phyloP scores from a whole-genome alignment of 768 basidiomycete species.

The Lyophyllum semitale region DNA sequence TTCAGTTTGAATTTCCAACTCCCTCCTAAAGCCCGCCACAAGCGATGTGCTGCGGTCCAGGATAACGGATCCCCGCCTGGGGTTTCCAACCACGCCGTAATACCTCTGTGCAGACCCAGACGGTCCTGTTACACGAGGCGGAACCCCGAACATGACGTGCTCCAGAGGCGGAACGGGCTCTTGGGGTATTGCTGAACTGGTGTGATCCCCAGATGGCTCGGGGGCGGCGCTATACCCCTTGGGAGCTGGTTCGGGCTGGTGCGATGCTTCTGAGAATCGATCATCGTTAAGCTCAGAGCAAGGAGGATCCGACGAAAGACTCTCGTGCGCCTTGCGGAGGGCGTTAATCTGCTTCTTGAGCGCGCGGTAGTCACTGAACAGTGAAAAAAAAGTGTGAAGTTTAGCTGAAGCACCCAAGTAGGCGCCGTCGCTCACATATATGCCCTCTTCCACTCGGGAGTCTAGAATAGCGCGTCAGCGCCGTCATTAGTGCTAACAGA shows the following conservation, averaged over 20 bases:
- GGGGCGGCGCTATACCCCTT: background rate
- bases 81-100: background rate
- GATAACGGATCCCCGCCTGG: background rate
- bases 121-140: background rate
- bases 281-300: constrained; percentile 17
- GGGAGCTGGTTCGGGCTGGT: background rate
- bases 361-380: constrained; percentile 64
- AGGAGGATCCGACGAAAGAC: constrained; percentile 17
- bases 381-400: constrained; percentile 1
- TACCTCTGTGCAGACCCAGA: background rate
- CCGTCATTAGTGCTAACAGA: background rate
- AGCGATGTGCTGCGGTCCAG: background rate
- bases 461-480: constrained; percentile 37
- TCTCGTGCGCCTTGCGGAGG: constrained; percentile 45
- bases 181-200: background rate
- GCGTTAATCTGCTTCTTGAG: constrained; percentile 68
- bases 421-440: constrained; percentile 52
- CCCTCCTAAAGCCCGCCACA: background rate
- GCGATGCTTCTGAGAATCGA: background rate
- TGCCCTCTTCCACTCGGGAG: constrained; percentile 73
- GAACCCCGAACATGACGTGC: background rate
- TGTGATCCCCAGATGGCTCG: background rate
- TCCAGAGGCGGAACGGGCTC: background rate
- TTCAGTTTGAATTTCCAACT: background rate
- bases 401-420: background rate